phyloP scores from a whole-genome alignment of 2,329 filamentous ascomycete species.

The Ascochyta fabae region DNA sequence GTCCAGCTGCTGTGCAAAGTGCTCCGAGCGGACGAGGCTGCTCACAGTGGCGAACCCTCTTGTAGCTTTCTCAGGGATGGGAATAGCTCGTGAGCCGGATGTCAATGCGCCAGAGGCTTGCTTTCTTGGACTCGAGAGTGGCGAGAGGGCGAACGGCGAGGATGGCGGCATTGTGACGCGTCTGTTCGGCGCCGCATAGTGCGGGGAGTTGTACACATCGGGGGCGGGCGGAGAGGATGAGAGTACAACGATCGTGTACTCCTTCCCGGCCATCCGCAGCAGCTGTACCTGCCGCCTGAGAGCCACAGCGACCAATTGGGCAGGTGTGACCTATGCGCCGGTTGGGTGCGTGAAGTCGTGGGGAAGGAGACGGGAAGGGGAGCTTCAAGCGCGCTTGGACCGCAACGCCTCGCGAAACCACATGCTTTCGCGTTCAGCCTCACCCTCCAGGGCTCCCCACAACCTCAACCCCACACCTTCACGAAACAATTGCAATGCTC shows the following conservation, averaged over 20 bases:
- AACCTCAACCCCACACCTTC: neutral
- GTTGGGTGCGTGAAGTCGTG: slow-evolving; percentile 9
- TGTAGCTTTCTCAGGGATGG: slow-evolving; percentile 31
- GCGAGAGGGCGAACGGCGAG: slow-evolving; percentile 34
- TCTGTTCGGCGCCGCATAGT: slow-evolving; percentile 24
- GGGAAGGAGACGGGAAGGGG: neutral
- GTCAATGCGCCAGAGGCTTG: slow-evolving; percentile 33
- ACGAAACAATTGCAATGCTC: neutral
- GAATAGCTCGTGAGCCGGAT: slow-evolving; percentile 33
- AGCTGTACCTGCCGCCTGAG: slow-evolving; percentile 13
- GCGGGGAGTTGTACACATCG: slow-evolving; percentile 24
- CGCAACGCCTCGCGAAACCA: slow-evolving; percentile 12
- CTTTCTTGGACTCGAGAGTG: slow-evolving; percentile 24
- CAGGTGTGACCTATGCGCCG: slow-evolving; percentile 8
- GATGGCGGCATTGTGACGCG: slow-evolving; percentile 39
- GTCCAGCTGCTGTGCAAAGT: slow-evolving; percentile 30
- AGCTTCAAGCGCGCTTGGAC: slow-evolving; percentile 3
- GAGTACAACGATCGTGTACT: slow-evolving; percentile 37
- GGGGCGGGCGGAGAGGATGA: slow-evolving; percentile 43
- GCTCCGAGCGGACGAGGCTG: slow-evolving; percentile 40
- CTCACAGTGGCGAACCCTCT: slow-evolving; percentile 46
- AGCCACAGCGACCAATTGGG: slow-evolving; percentile 15
- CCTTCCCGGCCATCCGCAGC: slow-evolving; percentile 33
- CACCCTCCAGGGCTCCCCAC: neutral
- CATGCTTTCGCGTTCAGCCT: slow-evolving; percentile 17